These are phyloP conservation scores for Tolypocladium tundrense DNA, from an alignment of 2,329 filamentous ascomycete genomes.

Conservation along the genomic window DNA sequence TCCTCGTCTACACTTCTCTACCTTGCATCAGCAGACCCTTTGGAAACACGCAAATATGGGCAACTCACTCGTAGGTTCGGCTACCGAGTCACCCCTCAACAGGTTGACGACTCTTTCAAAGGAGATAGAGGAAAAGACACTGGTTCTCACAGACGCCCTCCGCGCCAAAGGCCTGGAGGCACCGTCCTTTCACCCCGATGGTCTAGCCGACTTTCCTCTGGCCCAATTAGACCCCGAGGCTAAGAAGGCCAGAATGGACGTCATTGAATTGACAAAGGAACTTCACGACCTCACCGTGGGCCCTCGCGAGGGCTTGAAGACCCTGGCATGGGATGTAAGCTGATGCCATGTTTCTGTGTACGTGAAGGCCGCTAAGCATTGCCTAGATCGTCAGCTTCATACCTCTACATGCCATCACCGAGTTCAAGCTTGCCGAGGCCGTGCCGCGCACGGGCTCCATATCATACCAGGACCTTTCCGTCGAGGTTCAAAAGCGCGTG, in stretches of 20 bases:
- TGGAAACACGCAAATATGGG: neutral
- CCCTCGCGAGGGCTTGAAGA: constrained; percentile 11
- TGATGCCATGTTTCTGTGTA: neutral
- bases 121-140: constrained; percentile 10
- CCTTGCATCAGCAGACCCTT: neutral
- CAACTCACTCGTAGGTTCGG: neutral
- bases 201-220: constrained; percentile 10
- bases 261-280: constrained; percentile 11
- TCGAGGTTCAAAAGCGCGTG: constrained; percentile 19
- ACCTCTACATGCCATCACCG: constrained; percentile 18
- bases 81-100: constrained; percentile 4
- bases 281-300: constrained; percentile 11
- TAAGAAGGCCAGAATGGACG: constrained; percentile 6
- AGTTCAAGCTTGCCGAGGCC: constrained; percentile 19
- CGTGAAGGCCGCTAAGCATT: neutral
- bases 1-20: neutral
- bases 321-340: constrained; percentile 18
- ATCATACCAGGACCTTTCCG: constrained; percentile 15
- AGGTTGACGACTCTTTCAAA: constrained; percentile 7
- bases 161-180: constrained; percentile 9
- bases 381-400: constrained; percentile 15
- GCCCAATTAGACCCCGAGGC: constrained; percentile 4
- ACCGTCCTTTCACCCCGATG: constrained; percentile 9
- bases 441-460: constrained; percentile 16
- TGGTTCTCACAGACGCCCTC: constrained; percentile 7